Base-by-base conservation (phyloP, 805 yeast species). In the Barnettozyma vustinii region DNA sequence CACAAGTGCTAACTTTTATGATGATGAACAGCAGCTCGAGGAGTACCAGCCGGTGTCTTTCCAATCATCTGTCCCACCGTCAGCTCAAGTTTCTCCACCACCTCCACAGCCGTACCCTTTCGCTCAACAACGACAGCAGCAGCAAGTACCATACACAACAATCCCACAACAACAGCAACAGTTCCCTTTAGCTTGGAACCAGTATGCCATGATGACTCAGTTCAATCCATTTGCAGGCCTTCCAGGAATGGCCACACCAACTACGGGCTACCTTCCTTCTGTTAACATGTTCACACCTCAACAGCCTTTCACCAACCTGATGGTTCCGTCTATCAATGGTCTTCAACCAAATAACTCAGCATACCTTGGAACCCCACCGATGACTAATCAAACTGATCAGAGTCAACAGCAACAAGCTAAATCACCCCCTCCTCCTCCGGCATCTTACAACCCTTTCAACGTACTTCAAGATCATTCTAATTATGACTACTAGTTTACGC, bases 1-100 rank as follows among this genome's bases (percentile, higher is more conserved):
- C 19, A 45, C 44, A 21, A 43, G 27, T 46, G 42, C 39, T 23
- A 44, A 37, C 15, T 52, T 48, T 47, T 53, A 51, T 41, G 54
- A 52, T 32, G 51, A 47, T 13, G 33, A 20, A 37, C 41, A 40
- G 33, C 43, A 40, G 33, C 33, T 4, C 4, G 30, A 40, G 43
- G 19, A 25, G 23, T 3, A 39, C 39, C 39, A 36, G 15, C 3
- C 21, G 16, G 39, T 18, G 23, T 23, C 23, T 4, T 16, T 36
- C 23, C 39, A 18, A 30, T n/a, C 33, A 13, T 15, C 16, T 26
- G 30, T 26, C 13, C 13, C 10, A 9, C 30, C 30, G 30, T 9
- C 13, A 13, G 12, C 9, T 26, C 33, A 30, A 15, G 8, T 15
- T 30, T 15, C 33, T 30, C 33, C 33, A 3, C 33, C 33, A 13